Conservation (phyloP, 306 rosid species). For the Acacia melanoxylon region DNA sequence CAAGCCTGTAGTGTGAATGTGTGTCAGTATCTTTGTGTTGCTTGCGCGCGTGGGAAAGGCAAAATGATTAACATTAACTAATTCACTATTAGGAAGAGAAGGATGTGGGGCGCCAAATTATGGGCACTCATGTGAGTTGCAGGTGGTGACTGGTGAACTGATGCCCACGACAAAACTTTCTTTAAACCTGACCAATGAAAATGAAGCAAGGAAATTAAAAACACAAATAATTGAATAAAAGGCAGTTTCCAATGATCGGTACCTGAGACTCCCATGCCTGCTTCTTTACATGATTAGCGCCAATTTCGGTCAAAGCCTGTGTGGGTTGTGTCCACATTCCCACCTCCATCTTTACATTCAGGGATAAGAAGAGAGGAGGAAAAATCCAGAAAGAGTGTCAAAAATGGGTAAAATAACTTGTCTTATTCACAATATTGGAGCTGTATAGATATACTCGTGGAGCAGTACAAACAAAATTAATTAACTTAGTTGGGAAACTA, state of each 20-base stretch:
- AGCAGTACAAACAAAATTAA: too few relatives aligned
- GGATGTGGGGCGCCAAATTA: conserved; percentile 22
- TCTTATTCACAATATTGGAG: too few relatives aligned
- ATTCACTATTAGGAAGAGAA: not conserved
- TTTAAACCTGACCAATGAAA: not conserved
- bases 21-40: not conserved
- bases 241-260: not conserved
- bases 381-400: not conserved
- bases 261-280: not conserved
- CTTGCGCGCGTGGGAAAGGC: not conserved
- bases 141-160: not conserved
- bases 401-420: too few relatives aligned
- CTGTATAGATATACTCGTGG: too few relatives aligned
- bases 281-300: not conserved
- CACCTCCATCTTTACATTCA: not conserved
- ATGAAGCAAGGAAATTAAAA: not conserved
- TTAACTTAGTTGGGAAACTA: too few relatives aligned
- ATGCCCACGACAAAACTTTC: conserved; percentile 6
- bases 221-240: not conserved
- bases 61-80: not conserved
- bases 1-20: not conserved
- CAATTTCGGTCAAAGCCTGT: not conserved
- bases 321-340: not conserved
- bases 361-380: not conserved
- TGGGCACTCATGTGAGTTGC: conserved; percentile 24